Base-by-base conservation (phyloP, 371 early-diverging fungal genomes). In the Zychaea mexicana region DNA sequence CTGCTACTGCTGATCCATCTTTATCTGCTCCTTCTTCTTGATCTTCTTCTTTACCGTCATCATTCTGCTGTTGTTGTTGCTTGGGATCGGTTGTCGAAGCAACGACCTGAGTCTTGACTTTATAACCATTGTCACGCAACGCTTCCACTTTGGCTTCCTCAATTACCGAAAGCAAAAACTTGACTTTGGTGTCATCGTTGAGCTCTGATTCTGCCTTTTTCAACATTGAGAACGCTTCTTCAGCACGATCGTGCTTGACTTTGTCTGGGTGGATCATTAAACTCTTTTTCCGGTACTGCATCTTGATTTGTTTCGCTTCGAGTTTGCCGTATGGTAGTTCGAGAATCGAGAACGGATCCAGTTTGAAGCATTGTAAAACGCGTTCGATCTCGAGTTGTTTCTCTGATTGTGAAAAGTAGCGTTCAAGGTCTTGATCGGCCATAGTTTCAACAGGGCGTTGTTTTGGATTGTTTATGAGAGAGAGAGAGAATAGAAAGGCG, bases 181-280 rank as follows among this genome's bases (percentile, higher is more conserved):
- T 65, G 26, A 90, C 78, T 49, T 85, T 84, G 0, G 72, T 80
- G 24, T 89, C 84, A 65, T 92, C 93, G 72, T 82, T 83, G 30
- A 94, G 76, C 61, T 90, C 90, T 0, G 83, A 81, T 73, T 92
- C 94, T 21, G 95, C 95, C 68, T 88, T 87, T 65, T 95, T 95
- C n/a, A 96, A 78, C 52, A 88, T 57, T 24, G 91, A 90, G 69
- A 96, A 96, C 0, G 95, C 94, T 36, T 92, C 92, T 56, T 87
- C 84, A 4, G 96, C 94, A 13, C 81, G 72, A 21, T 86, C 87
- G 67, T 94, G 94, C 57, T 86, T 82, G 32, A 87, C 84, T 67
- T 93, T 96, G 75, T 96, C 96, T 2, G 96, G 96, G 67, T 96
- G 96, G 32, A 93, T 90, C 73, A 93, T 90, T 22, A 94, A 84